Evolutionary conservation across 495 filamentous ascomycete genomes (phyloP), one percentile per base, ranked within the genome.

Genomic region (Chlorociboria aeruginascens): DNA sequence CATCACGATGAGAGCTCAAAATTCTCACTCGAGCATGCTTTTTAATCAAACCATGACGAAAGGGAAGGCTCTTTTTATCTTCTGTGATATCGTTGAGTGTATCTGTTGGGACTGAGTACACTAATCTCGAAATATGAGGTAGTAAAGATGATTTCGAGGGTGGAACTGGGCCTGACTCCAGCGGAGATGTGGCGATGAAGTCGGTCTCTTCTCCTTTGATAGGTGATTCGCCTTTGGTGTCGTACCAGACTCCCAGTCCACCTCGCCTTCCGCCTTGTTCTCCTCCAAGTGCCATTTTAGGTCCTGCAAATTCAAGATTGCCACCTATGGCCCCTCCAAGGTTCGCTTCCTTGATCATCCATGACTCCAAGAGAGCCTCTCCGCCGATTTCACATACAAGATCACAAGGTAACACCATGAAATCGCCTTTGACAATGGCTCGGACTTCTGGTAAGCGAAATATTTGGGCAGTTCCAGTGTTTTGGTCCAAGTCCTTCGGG

Each of bases 161-260:
- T 9, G 73, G 69, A 1, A 81, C 76, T 2, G 73, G 60, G 0
- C 73, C 61, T 3, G 68, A 53, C 6, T 76, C 69, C 9, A 90
- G 66, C 6, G 84, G 76, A 0, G 83, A 71, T 2, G 81, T 84
- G 0, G 81, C 81, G 40, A 94, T 68, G 59, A 96, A 95, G 54
- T 98, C 92, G 3, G 88, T 89, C 53, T 92, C 86, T 60, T 94
- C 85, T 6, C 81, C 84, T 66, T 97, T 97, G 50, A 86, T 71
- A 39, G 77, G 79, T 32, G 73, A 77, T 48, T 78, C 79, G 38
- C 51, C 52, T 61, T 85, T 83, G 6, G 89, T 95, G 54, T 85
- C 77, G 61, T 95, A 97, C 76, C 84, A 96, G 7, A 97, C 81
- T 3, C 79, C 79, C 28, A 97, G 68, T 8, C 85, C 89, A 32